Evolutionary conservation across 495 filamentous ascomycete genomes (phyloP).

Genomic region (Neurospora sp.): DNA sequence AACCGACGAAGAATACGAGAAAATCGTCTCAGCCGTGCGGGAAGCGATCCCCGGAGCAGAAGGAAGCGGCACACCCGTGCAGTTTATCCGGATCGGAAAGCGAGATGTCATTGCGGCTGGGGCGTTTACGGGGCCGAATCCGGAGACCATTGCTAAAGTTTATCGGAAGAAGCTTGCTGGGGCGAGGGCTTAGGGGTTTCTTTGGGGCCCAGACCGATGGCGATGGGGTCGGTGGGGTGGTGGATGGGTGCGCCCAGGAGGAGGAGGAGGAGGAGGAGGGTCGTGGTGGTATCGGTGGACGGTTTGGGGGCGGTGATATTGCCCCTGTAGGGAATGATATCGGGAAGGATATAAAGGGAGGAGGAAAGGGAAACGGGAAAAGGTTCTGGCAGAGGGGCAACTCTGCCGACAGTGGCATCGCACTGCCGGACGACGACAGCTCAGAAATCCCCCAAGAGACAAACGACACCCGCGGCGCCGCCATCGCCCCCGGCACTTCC

Average conservation of each 20-base stretch:
- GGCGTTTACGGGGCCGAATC: conserved; percentile 17
- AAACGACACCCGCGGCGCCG: background rate
- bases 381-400: background rate
- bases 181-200: background rate
- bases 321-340: background rate
- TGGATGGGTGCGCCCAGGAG: background rate
- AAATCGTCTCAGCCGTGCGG: conserved; percentile 12
- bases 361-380: background rate
- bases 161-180: conserved; percentile 24
- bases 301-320: background rate
- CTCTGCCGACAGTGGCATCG: background rate
- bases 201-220: background rate
- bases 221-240: background rate
- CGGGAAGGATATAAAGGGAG: background rate
- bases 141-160: conserved; percentile 22
- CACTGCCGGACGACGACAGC: background rate
- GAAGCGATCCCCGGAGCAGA: background rate
- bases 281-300: background rate
- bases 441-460: background rate
- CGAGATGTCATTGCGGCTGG: conserved; percentile 22
- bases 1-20: conserved; percentile 18
- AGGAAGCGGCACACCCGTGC: conserved; percentile 1
- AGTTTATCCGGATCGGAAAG: conserved; percentile 18
- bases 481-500: background rate
- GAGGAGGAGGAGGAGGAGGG: background rate